phyloP scores from a whole-genome alignment of 306 rosid species.

The Oemleria cerasiformis region DNA sequence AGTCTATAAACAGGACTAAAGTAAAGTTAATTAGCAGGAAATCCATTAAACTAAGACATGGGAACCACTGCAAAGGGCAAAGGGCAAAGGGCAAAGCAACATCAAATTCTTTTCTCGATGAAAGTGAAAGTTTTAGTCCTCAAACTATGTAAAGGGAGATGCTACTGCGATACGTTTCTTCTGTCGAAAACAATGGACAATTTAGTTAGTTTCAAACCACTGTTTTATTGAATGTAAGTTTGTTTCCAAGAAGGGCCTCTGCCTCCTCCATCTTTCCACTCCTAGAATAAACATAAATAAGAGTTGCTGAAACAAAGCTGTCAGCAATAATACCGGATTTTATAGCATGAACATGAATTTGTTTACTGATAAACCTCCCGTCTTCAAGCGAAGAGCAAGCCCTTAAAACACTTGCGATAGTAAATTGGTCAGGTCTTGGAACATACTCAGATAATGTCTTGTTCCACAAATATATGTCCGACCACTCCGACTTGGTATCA shows the following conservation, averaged over 20 bases:
- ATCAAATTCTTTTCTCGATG: not conserved
- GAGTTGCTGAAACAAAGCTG: constrained; percentile 65
- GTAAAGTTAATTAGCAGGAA: not conserved
- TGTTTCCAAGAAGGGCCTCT: constrained; percentile 42
- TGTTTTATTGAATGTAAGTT: constrained; percentile 43
- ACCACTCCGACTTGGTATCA: constrained; percentile 18
- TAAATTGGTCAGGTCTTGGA: constrained; percentile 59
- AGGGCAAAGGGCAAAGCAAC: not conserved
- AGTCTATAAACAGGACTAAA: not conserved
- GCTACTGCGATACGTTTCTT: not conserved
- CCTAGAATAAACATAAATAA: constrained; percentile 67
- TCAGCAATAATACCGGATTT: constrained; percentile 45
- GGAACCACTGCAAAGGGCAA: not conserved
- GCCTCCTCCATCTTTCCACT: constrained; percentile 70
- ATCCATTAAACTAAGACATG: no score
- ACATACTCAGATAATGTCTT: constrained; percentile 53
- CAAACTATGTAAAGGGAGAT: not conserved
- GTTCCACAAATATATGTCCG: constrained; percentile 55
- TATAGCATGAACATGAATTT: constrained; percentile 61
- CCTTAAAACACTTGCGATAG: constrained; percentile 63
- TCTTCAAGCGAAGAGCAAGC: constrained; percentile 60
- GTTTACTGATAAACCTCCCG: constrained; percentile 40
- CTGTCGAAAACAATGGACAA: not conserved
- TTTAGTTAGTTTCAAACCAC: no score
- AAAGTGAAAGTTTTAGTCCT: not conserved